A percentile compares a stretch with the other conserved stretches of the same genome.
phyloP scores from a whole-genome alignment of 2,329 filamentous ascomycete genomes.

The Sclerotinia glacialis region DNA sequence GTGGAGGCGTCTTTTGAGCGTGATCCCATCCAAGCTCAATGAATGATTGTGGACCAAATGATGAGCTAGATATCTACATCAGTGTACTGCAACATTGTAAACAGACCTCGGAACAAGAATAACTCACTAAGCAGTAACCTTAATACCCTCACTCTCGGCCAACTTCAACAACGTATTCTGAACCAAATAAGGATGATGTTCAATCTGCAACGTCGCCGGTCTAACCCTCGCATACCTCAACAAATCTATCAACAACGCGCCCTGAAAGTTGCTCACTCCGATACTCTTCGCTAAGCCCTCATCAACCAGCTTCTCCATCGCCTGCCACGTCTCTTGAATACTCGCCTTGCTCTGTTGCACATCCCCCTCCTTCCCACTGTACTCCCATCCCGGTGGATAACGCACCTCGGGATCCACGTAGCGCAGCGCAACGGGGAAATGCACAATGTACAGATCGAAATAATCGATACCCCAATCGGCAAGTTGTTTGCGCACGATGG shows the following conservation, averaged over 20 bases:
- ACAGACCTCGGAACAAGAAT: neutral
- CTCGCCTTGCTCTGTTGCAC: conserved; percentile 64
- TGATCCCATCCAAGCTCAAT: conserved; percentile 71
- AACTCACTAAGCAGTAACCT: conserved; percentile 68
- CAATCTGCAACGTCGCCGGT: conserved; percentile 78
- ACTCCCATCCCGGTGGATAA: conserved; percentile 77
- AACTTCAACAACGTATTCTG: conserved; percentile 69
- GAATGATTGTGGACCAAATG: conserved; percentile 77
- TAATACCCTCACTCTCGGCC: conserved; percentile 66
- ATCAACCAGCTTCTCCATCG: conserved; percentile 73
- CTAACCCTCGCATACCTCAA: conserved; percentile 72
- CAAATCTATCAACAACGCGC: conserved; percentile 72
- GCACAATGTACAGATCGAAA: conserved; percentile 85
- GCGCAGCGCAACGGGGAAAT: conserved; percentile 84
- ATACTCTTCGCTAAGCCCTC: conserved; percentile 68
- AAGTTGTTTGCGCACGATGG: conserved; percentile 73
- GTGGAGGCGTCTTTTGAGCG: conserved; percentile 61
- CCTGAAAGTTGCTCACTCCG: conserved; percentile 81
- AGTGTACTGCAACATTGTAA: neutral
- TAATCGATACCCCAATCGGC: conserved; percentile 83
- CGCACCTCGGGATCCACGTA: conserved; percentile 77
- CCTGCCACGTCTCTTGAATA: conserved; percentile 78
- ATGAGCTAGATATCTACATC: conserved; percentile 48
- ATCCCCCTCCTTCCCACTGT: conserved; percentile 57
- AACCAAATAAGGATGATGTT: conserved; percentile 86